Evolutionary conservation across 2,329 filamentous ascomycete genomes (phyloP), one percentile per base, ranked within the genome.

Genomic region (Monosporascus sp.): DNA sequence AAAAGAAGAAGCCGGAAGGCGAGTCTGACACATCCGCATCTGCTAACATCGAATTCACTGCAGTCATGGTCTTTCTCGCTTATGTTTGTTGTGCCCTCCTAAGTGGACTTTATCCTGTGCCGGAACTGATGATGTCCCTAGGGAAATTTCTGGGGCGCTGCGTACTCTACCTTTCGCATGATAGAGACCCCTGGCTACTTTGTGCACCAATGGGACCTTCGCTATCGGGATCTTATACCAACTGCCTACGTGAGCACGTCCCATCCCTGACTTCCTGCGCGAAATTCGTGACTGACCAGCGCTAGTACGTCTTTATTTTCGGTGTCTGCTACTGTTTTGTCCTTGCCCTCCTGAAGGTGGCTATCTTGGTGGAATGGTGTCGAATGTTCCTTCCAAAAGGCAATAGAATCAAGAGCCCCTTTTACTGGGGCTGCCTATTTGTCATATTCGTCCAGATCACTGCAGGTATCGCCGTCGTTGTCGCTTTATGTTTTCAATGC

Each of bases 321-420:
- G 67, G 70, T 48, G 58, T 61, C 56, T 68, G 60, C 53, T 75
- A 75, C 55, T 68, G 65, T 0, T 63, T 67, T 37, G 64, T 67
- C 19, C 65, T 76, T 1, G 68, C 70, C 0, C 61, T 73, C 6
- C 55, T 75, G 49, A 77, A 76, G 51, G 65, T 64, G 1, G 66
- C 71, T 14, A 74, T 77, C 47, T 63, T 77, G 14, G 46, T 73
- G 8, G 72, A 77, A 52, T 78, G 75, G 74, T 64, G 62, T n/a
- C 63, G 67, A 48, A 50, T 61, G 50, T 52, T 65, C 43, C 57
- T 68, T 27, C 40, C 68, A 2, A 49, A 19, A 56, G 35, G 70
- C 63, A 49, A 65, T 62, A 59, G 57, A 2, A 58, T 57, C 16
- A 24, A 43, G 22, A 60, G 55, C 51, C 35, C 35, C 5, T 67